Conservation (phyloP, 1,139 yeast species). For the Hansenula sp. region DNA sequence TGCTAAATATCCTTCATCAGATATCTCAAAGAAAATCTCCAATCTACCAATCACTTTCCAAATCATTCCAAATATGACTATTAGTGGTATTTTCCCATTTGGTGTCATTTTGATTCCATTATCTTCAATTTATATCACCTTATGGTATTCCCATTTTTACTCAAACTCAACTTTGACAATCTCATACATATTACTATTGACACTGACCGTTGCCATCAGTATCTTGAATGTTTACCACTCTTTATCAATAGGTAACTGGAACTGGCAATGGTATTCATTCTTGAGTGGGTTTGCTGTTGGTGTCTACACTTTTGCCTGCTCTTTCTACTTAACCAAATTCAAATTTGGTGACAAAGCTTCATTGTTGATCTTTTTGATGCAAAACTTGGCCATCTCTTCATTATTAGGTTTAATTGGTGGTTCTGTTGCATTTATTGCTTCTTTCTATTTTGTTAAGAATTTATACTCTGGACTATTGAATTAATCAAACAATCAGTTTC, state of each 20-base stretch:
- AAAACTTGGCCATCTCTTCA: slow-evolving; percentile 17
- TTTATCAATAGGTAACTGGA: slow-evolving; percentile 23
- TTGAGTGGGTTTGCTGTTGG: slow-evolving; percentile 21
- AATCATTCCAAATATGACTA: slow-evolving; percentile 20
- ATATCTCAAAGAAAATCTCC: slow-evolving; percentile 17
- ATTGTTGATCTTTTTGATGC: slow-evolving; percentile 16
- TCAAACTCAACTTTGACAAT: slow-evolving; percentile 12
- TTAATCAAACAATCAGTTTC: background rate
- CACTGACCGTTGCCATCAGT: slow-evolving; percentile 12
- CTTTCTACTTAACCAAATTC: slow-evolving; percentile 20
- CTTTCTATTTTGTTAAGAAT: slow-evolving; percentile 14
- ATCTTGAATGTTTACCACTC: slow-evolving; percentile 18
- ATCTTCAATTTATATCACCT: slow-evolving; percentile 19
- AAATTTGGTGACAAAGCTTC: slow-evolving; percentile 22
- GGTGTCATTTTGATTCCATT: slow-evolving; percentile 21
- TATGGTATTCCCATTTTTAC: slow-evolving; percentile 24
- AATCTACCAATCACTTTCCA: slow-evolving; percentile 20
- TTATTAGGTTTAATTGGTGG: slow-evolving; percentile 20
- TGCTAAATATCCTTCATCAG: slow-evolving; percentile 3
- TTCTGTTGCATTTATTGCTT: slow-evolving; percentile 14
- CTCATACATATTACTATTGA: slow-evolving; percentile 11
- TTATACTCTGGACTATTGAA: slow-evolving; percentile 12
- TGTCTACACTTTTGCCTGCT: slow-evolving; percentile 17
- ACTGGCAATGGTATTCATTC: slow-evolving; percentile 23
- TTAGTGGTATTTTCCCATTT: slow-evolving; percentile 23